Evolutionary conservation across 371 early-diverging fungal species (phyloP), one percentile per base, ranked within the genome.

Genomic region (Zancudomyces culisetae): DNA sequence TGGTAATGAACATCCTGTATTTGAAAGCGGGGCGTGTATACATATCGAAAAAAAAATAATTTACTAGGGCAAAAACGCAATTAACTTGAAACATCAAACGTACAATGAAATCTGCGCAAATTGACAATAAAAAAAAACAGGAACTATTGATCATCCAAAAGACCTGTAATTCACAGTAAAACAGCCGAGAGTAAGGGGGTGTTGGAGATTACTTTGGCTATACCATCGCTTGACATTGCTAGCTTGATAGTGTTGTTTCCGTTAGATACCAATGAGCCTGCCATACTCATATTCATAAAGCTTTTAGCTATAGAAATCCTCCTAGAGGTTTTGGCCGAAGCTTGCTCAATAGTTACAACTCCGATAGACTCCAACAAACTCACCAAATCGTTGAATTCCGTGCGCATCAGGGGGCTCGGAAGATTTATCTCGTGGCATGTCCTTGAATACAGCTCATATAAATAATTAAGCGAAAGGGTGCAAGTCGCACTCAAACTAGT

Each of bases 301-400:
- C 10, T 10, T 6, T 35, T 35, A 15, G 35, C 6, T 15, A 10
- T 35, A 15, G 35, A 35, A 10, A 15, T 15, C 10, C 10, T 10
- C 15, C 35, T 35, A 35, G 35, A 6, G 35, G 35, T 35, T 15
- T 15, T 35, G 35, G 10, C 54, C 22, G 42, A 22, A n/a, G 48
- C 26, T 15, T 55, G 27, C 24, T 61, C 71, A 3, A 82, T 49
- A 0, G 70, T 66, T 18, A 85, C 56, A 19, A 90, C 64, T 29
- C 89, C 87, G 15, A 65, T 65, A 2, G 80, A 74, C 62, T 90
- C 88, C 40, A 87, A 64, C 70, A 76, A 73, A 21, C 75, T 63
- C 19, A 87, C 48, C 41, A 90, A 55, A 55, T 86, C 88, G 40
- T 74, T 69, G 45, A 85, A 75, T 61, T 90, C 90, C 23, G 83